Evolutionary conservation across 306 rosid genomes (phyloP), one percentile per base, ranked within the genome.

Genomic region (Cicer chorassanicum): DNA sequence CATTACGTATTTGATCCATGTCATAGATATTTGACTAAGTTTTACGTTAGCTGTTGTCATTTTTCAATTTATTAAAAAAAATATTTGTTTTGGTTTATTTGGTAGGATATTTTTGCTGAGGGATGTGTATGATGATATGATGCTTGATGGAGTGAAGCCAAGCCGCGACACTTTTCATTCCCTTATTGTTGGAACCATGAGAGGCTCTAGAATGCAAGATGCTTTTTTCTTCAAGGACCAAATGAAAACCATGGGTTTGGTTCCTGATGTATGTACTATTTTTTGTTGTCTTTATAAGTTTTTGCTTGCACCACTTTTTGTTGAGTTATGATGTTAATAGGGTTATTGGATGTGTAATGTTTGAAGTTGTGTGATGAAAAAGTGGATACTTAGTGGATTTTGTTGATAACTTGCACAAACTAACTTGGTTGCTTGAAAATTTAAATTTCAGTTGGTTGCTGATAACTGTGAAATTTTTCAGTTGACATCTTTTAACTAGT

Each of bases 61-160:
- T 29, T 29, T 3, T 29, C 36, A 29, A 29, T 29, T 29, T 29
- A 29, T 29, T 29, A 29, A 29, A 29, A 4, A 4, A 4, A 29
- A 4, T 4, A 29, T 29, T 29, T 29, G 36, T 29, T 29, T 29
- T 29, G 36, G 10, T 54, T 61, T 75, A 2, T 56, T 76, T 70
- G 49, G 18, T 71, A 92, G 97, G 91, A 8, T 40, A 74, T 84
- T 72, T 83, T 84, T 90, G 83, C 70, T 94, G 82, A 92, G 92
- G 82, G 96, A 94, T 53, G 95, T 75, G 39, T 94, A 88, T 36
- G 91, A 87, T 49, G 97, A 94, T 80, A 92, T 94, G 99, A 57
- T 84, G 91, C 90, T 94, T 78, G 99, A 94, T 75, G 99, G 97
- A 55, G 96, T 94, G 76, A 91, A 85, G 84, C 99, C 99, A n/a